These are phyloP conservation scores for Phaeoacremonium minimum DNA, from an alignment of 2,329 filamentous ascomycete genomes.

Conservation along the genomic window DNA sequence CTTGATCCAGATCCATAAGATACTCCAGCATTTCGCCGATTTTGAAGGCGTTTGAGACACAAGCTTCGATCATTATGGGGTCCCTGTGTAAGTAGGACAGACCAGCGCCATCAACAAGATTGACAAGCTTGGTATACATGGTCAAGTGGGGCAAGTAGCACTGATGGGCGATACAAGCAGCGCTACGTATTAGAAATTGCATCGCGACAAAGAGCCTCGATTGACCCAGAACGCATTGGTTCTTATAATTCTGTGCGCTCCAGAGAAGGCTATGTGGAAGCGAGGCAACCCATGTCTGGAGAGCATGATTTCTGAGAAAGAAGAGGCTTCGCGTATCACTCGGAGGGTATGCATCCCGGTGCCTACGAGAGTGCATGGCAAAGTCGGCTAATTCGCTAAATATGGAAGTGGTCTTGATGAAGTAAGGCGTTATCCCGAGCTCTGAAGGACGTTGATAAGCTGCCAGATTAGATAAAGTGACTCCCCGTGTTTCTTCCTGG, in stretches of 20 bases:
- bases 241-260: constrained; percentile 9
- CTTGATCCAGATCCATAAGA: constrained; percentile 2
- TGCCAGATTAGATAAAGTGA: constrained; percentile 8
- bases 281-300: constrained; percentile 9
- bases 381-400: constrained; percentile 12
- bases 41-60: constrained; percentile 13
- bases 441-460: constrained; percentile 9
- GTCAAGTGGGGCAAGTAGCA: constrained; percentile 16
- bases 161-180: constrained; percentile 16
- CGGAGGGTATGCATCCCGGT: constrained; percentile 8
- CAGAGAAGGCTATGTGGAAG: constrained; percentile 11
- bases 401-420: constrained; percentile 12
- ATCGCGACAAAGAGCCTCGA: constrained; percentile 13
- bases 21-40: constrained; percentile 12
- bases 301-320: constrained; percentile 3
- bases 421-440: constrained; percentile 10
- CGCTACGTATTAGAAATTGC: constrained; percentile 15
- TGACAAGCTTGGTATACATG: constrained; percentile 10
- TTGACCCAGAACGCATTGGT: constrained; percentile 11
- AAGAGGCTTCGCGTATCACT: constrained; percentile 7
- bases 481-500: constrained; percentile 9
- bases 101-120: constrained; percentile 15
- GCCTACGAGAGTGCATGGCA: constrained; percentile 6
- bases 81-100: constrained; percentile 15
- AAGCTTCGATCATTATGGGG: constrained; percentile 8